Evolutionary conservation across 2,329 filamentous ascomycete species (phyloP).

Genomic region (Aspergillus pseudonomiae): DNA sequence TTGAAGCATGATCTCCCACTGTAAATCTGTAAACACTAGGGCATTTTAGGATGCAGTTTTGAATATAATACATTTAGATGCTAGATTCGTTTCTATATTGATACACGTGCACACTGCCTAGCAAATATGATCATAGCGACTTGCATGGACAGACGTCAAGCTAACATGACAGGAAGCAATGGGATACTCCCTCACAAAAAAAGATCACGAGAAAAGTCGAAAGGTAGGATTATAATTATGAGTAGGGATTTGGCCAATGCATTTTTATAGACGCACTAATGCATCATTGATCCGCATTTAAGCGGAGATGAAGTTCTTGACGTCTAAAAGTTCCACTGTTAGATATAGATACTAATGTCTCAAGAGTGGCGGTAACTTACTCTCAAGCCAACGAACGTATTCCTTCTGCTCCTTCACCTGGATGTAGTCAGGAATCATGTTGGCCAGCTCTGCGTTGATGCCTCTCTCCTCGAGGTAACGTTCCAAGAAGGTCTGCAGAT

Average conservation of each 20-base stretch:
- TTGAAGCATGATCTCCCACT: not conserved
- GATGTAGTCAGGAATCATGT: conserved; percentile 95
- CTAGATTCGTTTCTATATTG: conserved; percentile 28
- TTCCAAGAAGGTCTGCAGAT: conserved; percentile 89
- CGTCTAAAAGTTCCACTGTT: conserved; percentile 52
- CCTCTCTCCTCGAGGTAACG: conserved; percentile 93
- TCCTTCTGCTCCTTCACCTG: conserved; percentile 98
- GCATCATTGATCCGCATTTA: conserved; percentile 38
- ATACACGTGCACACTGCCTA: conserved; percentile 21
- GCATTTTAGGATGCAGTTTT: not conserved
- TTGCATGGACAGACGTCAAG: conserved; percentile 5
- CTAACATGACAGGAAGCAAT: conserved; percentile 7
- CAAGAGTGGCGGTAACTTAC: conserved; percentile 44
- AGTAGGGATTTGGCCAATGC: conserved; percentile 12
- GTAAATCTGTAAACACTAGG: not conserved
- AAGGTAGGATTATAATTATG: conserved; percentile 4
- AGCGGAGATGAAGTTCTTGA: conserved; percentile 82
- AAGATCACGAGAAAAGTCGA: not conserved
- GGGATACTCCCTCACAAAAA: not conserved
- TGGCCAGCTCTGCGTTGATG: conserved; percentile 79
- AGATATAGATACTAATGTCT: conserved; percentile 7
- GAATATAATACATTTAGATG: conserved; percentile 18
- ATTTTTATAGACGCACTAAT: not conserved
- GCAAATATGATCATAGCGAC: not conserved
- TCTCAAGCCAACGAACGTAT: conserved; percentile 86